These are phyloP conservation scores for Fomitopsis betulina DNA, from an alignment of 1,284 basidiomycete species.

Conservation along the genomic window DNA sequence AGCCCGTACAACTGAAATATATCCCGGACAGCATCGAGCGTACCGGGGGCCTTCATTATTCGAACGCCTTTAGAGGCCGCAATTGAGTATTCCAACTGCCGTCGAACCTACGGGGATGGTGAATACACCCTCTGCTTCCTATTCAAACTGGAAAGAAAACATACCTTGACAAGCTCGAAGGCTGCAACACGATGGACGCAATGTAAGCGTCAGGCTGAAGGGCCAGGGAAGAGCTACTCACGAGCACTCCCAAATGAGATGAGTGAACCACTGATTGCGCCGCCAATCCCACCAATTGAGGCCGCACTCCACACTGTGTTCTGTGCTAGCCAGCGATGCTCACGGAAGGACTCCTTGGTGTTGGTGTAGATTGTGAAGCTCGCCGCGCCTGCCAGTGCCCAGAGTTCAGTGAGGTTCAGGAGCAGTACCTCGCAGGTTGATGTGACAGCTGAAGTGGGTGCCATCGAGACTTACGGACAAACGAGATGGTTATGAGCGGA, in stretches of 20 bases:
- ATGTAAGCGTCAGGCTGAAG: neutral
- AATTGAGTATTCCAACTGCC: constrained; percentile 94
- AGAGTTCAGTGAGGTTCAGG: constrained; percentile 8
- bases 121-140: neutral
- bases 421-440: constrained; percentile 8
- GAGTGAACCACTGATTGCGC: constrained; percentile 78
- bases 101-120: constrained; percentile 55
- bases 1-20: constrained; percentile 67
- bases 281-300: constrained; percentile 68
- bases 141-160: constrained; percentile 8
- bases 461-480: constrained; percentile 72
- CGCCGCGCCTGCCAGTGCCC: constrained; percentile 56
- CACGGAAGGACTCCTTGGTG: constrained; percentile 79
- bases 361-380: constrained; percentile 93
- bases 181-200: constrained; percentile 38
- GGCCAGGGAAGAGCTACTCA: constrained; percentile 39
- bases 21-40: constrained; percentile 67
- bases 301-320: constrained; percentile 67
- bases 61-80: constrained; percentile 71
- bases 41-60: constrained; percentile 66
- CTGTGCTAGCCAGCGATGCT: constrained; percentile 52
- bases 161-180: constrained; percentile 94
- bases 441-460: neutral
- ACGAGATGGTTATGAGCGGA: constrained; percentile 93
- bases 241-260: constrained; percentile 84